Evolutionary conservation across 1,139 yeast species (phyloP), one percentile per base, ranked within the genome.

Genomic region (Pichia sp.): DNA sequence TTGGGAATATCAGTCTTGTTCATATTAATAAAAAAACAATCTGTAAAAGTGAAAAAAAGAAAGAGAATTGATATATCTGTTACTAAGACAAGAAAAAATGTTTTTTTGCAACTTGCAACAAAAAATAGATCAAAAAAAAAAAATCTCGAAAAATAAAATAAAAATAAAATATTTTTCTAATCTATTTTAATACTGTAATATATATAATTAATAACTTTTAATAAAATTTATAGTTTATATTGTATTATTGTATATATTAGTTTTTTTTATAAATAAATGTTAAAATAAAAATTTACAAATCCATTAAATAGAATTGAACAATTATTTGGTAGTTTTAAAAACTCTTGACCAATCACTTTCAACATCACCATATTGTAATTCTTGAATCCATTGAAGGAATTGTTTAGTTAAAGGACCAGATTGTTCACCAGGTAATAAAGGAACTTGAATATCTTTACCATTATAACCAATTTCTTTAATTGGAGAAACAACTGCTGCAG

Each of bases 401-500:
- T 77, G 71, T 59, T 76, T 77, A 39, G 97, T 87, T 61, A 90
- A 70, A 51, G 77, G 80, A 57, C 98, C 98, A 37, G 72, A 69
- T 61, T 87, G 80, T 61, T 82, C 77, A 50, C 95, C 97, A 46
- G 76, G 80, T 52, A 79, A 76, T 52, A 86, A 67, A 47, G 97
- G 97, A 40, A 90, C 90, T 7, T 67, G 55, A 55, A 90, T 87
- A 48, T 74, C 74, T 58, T 80, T 67, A 45, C 83, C 92, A 50
- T 75, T 73, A 78, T 80, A 92, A 49, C 90, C 92, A 61, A 92
- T 86, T 57, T 77, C 84, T 66, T 84, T 79, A 61, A 92, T 87
- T 55, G 97, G 97, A 34, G 96, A 81, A 39, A 92, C 97, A 62
- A 90, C 80, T 35, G 97, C 97, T 46, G 98, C 97, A 45, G 98